Evolutionary conservation across 2,329 filamentous ascomycete genomes (phyloP).

Genomic region (Sphaerostilbella broomeana): DNA sequence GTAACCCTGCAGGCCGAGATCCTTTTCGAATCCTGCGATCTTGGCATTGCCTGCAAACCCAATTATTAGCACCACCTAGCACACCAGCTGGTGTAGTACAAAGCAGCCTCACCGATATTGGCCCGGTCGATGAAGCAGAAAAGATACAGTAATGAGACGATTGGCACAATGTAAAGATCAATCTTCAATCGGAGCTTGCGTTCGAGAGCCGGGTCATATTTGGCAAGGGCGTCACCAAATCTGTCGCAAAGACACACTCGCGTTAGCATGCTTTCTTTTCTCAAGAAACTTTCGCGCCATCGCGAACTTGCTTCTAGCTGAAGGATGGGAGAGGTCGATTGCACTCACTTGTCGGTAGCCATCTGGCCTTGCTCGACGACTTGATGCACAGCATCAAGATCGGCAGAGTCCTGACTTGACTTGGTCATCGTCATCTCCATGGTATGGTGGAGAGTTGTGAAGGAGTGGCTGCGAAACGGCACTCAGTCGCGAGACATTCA

Average conservation of each 20-base stretch:
- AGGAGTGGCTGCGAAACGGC: too few relatives aligned
- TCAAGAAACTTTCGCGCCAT: too few relatives aligned
- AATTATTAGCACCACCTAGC: not conserved
- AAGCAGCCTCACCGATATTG: constrained; percentile 52
- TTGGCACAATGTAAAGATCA: constrained; percentile 59
- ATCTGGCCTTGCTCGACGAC: constrained; percentile 38
- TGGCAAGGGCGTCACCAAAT: constrained; percentile 43
- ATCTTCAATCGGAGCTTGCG: constrained; percentile 55
- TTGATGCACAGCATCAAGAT: constrained; percentile 14
- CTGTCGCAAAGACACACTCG: constrained; percentile 19
- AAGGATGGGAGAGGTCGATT: not conserved
- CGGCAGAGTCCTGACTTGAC: too few relatives aligned
- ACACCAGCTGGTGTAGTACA: not conserved
- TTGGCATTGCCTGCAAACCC: constrained; percentile 53
- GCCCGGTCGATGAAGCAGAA: constrained; percentile 72
- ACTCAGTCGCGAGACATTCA: too few relatives aligned
- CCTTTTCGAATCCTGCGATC: constrained; percentile 57
- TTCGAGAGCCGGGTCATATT: constrained; percentile 54
- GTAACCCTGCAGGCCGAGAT: constrained; percentile 52
- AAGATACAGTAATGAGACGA: constrained; percentile 59
- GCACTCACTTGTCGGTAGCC: constrained; percentile 39
- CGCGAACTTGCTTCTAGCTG: not conserved
- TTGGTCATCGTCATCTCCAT: too few relatives aligned
- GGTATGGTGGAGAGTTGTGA: too few relatives aligned
- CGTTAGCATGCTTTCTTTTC: not conserved